Evolutionary conservation across 495 filamentous ascomycete genomes (phyloP), one percentile per base, ranked within the genome.

Genomic region (Cladorrhinum samala): DNA sequence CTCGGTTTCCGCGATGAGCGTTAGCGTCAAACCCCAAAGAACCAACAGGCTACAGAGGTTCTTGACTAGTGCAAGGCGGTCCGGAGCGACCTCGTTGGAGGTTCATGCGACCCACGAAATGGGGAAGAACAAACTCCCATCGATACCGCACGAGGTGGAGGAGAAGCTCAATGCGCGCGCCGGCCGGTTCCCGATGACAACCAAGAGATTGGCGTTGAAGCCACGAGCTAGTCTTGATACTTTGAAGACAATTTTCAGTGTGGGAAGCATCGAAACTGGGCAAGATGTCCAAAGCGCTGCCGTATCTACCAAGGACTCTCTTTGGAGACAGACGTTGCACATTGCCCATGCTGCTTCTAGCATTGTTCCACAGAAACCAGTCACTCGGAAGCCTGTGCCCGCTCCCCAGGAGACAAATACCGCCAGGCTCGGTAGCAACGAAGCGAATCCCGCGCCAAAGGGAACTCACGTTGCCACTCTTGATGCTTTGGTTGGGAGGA

Each of bases 211-310:
- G n/a, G 62, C 61, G 14, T 46, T 70, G 38, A 68, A 55, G 45
- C 59, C 64, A 2, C 63, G 65, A 5, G 51, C 64, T 4, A 72
- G 68, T 46, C 57, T 67, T 51, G 72, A 75, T 33, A 71, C 71
- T 8, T 53, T 72, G 3, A 71, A 63, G 46, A 73, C 68, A 25
- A 75, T 74, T 27, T 67, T 75, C 38, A 70, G 67, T 54, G 68
- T 71, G 25, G 68, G 64, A 33, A 70, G 68, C 42, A 39, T 64
- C 21, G 70, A 70, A 47, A 46, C 57, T 0, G 59, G 46, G 33
- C 57, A 63, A 24, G 66, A 71, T 18, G 56, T 64, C 17, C 53
- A 62, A 7, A 58, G 63, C 14, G 19, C 54, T 4, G 25, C 55
- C n/a, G 36, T 60, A 9, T 14, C 39, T 14, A 53, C 60, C 14